Conservation (phyloP, 495 filamentous ascomycete genomes). For the Cairneyella variabilis region DNA sequence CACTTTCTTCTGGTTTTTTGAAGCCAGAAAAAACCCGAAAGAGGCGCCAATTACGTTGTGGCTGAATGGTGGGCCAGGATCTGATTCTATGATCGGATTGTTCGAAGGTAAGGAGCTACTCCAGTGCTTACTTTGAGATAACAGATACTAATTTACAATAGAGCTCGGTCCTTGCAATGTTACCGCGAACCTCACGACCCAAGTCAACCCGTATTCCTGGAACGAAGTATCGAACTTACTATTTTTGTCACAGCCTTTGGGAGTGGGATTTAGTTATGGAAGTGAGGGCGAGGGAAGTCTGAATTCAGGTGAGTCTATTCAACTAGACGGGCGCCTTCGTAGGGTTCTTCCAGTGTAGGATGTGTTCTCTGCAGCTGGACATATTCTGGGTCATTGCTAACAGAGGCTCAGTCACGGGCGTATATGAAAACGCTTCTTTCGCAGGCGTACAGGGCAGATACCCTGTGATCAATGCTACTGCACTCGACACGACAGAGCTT, state of each 20-base stretch:
- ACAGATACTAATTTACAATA: too few species aligned
- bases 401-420: not conserved
- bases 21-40: constrained; percentile 35
- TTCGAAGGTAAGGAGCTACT: constrained; percentile 41
- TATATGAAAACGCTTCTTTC: constrained; percentile 7
- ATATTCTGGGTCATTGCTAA: not conserved
- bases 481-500: constrained; percentile 42
- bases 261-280: constrained; percentile 55
- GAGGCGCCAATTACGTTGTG: constrained; percentile 40
- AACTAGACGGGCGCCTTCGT: too few species aligned
- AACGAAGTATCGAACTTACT: constrained; percentile 55
- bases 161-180: constrained; percentile 54
- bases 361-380: too few species aligned
- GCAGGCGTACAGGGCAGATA: constrained; percentile 4
- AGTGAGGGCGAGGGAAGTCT: constrained; percentile 1
- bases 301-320: not conserved
- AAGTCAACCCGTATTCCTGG: constrained; percentile 52
- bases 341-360: too few species aligned
- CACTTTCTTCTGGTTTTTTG: constrained; percentile 49
- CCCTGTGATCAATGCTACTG: constrained; percentile 21
- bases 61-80: constrained; percentile 49
- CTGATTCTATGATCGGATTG: constrained; percentile 53
- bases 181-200: constrained; percentile 40
- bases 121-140: not conserved
- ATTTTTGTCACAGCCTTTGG: constrained; percentile 54